Evolutionary conservation across 257 asterid species (phyloP), one percentile per base, ranked within the genome.

Genomic region (Rauvolfia tetraphylla): DNA sequence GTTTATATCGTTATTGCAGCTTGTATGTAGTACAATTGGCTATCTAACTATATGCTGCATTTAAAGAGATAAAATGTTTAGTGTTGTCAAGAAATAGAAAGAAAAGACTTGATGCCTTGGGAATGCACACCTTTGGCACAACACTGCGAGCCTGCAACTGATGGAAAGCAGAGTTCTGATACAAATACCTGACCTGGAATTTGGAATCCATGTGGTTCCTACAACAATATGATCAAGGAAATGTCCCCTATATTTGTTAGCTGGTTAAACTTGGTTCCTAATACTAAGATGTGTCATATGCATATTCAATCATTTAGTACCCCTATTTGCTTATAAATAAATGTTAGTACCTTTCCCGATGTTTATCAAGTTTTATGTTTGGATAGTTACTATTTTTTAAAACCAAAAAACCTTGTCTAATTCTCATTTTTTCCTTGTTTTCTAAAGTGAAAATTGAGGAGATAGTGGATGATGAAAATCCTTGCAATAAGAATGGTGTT

Each of bases 391-490:
- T n/a, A n/a, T n/a, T n/a, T n/a, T n/a, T n/a, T n/a, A n/a, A n/a
- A n/a, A n/a, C n/a, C n/a, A n/a, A n/a, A n/a, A n/a, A n/a, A n/a
- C n/a, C n/a, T n/a, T n/a, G n/a, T 23, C 23, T 27, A 31, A 41
- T 51, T 18, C 7, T 75, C 17, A 7, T 75, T 51, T 69, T 31
- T 1, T 9, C 20, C 7, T 62, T 71, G 70, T 75, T 51, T 79
- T 66, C 23, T 81, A 42, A 49, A 92, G 98, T 92, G 83, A 95
- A 39, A 91, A 93, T 91, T 81, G 95, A 91, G 85, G 99, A 95
- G 85, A 95, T 91, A 67, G 85, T 88, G 71, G 98, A 92, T 76
- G 96, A 87, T 0, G 94, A 84, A 77, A 88, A 88, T 71, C 87
- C 90, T 63, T 39, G 69, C 36, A 77, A 80, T 63, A 92, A 83